Conservation (phyloP, 2,329 filamentous ascomycete species). For the Gremmenia infestans region DNA sequence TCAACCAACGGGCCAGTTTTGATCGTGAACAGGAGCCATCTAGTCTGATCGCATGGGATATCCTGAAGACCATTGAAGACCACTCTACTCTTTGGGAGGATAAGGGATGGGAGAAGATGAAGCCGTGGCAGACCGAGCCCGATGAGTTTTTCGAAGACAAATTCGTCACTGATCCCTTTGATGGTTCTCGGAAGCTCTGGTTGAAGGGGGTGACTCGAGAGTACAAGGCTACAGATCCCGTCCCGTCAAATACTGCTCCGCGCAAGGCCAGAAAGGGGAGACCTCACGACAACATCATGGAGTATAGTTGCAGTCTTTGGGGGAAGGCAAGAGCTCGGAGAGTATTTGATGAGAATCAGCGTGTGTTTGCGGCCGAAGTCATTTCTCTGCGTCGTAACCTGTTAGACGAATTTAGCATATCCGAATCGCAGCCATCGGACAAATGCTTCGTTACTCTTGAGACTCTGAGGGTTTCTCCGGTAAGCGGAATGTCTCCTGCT, state of each 20-base stretch:
- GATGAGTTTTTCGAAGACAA: slow-evolving; percentile 48
- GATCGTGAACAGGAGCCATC: slow-evolving; percentile 9
- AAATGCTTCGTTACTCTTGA: slow-evolving; percentile 70
- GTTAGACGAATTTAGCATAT: slow-evolving; percentile 60
- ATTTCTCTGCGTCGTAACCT: slow-evolving; percentile 78
- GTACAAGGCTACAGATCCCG: slow-evolving; percentile 58
- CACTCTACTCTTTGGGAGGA: slow-evolving; percentile 35
- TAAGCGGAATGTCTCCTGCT: slow-evolving; percentile 41
- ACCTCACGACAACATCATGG: slow-evolving; percentile 59
- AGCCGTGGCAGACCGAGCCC: slow-evolving; percentile 29
- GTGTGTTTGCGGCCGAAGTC: slow-evolving; percentile 72
- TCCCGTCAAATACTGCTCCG: slow-evolving; percentile 52
- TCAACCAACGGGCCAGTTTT: slow-evolving; percentile 20
- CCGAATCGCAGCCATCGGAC: slow-evolving; percentile 39
- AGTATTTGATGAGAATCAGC: slow-evolving; percentile 63
- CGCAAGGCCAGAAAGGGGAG: slow-evolving; percentile 39
- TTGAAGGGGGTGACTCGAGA: slow-evolving; percentile 48
- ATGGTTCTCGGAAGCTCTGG: slow-evolving; percentile 60
- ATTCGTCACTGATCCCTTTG: slow-evolving; percentile 52
- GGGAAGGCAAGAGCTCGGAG: slow-evolving; percentile 49
- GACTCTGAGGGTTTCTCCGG: slow-evolving; percentile 69
- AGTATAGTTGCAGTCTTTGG: slow-evolving; percentile 78
- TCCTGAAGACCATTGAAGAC: slow-evolving; percentile 40
- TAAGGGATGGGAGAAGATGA: slow-evolving; percentile 29
- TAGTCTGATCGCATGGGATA: slow-evolving; percentile 55